These are phyloP conservation scores for Dactylella cylindrospora DNA, from an alignment of 2,329 filamentous ascomycete species.

Conservation along the genomic window DNA sequence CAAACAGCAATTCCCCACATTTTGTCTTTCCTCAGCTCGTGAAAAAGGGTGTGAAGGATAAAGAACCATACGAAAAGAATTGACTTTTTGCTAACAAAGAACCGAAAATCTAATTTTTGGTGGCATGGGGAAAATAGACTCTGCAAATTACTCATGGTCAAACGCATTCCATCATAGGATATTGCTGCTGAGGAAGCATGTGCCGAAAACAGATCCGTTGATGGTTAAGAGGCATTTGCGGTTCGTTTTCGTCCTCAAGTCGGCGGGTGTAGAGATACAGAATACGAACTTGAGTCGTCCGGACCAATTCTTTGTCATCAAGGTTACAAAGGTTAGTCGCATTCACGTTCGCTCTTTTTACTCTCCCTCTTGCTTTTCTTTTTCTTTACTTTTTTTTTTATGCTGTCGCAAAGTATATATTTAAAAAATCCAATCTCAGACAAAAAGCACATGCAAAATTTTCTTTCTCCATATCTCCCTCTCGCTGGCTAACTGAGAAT, in stretches of 20 bases:
- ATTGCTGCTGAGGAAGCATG: constrained; percentile 34
- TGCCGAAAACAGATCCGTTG: constrained; percentile 28
- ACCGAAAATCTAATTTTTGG: no score
- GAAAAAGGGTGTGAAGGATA: not conserved
- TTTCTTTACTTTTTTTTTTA: no score
- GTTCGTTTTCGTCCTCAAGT: constrained; percentile 41
- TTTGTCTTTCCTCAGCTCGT: not conserved
- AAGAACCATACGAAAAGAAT: no score
- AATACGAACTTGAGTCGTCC: constrained; percentile 35
- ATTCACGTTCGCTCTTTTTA: no score
- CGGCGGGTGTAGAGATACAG: constrained; percentile 27
- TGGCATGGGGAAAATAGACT: constrained; percentile 13
- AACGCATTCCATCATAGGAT: constrained; percentile 34
- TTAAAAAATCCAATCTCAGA: constrained; percentile 1
- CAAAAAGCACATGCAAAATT: constrained; percentile 4
- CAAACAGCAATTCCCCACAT: not conserved
- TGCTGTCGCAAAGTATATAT: not conserved
- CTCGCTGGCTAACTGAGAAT: constrained; percentile 27
- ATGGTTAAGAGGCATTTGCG: constrained; percentile 30
- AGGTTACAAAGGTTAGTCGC: constrained; percentile 25
- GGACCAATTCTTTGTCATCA: constrained; percentile 39
- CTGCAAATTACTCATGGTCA: constrained; percentile 33
- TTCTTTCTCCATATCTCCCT: no score
- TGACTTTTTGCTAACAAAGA: not conserved
- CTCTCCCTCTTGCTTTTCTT: no score